Evolutionary conservation across 805 yeast species (phyloP), one percentile per base, ranked within the genome.

Genomic region (Yarrowia deformans): DNA sequence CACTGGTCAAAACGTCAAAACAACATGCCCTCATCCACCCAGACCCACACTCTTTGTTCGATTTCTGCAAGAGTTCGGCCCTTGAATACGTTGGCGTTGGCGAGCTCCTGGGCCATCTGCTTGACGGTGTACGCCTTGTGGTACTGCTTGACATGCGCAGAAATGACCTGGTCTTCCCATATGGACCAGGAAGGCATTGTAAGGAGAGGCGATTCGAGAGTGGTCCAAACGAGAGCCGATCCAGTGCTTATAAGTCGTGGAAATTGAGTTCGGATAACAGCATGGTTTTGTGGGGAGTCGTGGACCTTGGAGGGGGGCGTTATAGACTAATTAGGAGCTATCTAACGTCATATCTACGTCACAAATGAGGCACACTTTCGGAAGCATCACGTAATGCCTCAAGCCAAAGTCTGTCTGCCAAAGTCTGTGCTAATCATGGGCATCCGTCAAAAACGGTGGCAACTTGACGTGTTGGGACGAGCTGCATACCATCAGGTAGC

Each of bases 101-200:
- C 40, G 19, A 60, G 52, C 42, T 60, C 66, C 66, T 45, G 66
- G 52, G 66, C 66, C 66, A 60, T 60, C 52, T 60, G 66, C 18
- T 12, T 18, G 42, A 60, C 52, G 19, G 66, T 34, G 52, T 60
- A 60, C 8, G 66, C 42, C 42, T 60, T 60, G 52, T 60, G 66
- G 35, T 60, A 60, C 34, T 60, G 66, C 34, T 60, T 60, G 42
- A 60, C 66, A 14, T 60, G 52, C 16, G 52, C 35, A n/a, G 66
- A 60, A 8, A 60, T 60, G 19, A 60, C 52, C 52, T 60, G 66
- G 42, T 60, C 66, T 45, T 60, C 66, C 52, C 52, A 34, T 34
- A 60, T 60, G 32, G 66, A 45, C 66, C 66, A 60, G 42, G 52
- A 1, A 4, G 50, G n/a, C 66, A 60, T 60, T 42, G 39, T 23